These are phyloP conservation scores for Dactylellina sp. DNA, from an alignment of 2,329 filamentous ascomycete genomes.

Conservation along the genomic window DNA sequence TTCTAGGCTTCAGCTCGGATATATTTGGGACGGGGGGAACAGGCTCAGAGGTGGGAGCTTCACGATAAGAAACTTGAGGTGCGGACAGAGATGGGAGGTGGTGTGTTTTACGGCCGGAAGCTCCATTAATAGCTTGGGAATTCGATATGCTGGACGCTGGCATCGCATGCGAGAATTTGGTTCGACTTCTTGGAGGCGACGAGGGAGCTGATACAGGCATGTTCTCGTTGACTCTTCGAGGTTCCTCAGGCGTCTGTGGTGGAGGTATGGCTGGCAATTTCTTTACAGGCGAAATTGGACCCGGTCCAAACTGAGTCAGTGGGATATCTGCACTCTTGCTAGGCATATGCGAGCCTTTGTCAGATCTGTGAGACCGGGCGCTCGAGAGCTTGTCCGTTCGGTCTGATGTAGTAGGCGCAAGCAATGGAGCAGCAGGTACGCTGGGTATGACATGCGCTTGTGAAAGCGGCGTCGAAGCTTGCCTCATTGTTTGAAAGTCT, in stretches of 20 bases:
- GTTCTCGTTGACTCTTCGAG: slow-evolving; percentile 23
- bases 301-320: slow-evolving; percentile 24
- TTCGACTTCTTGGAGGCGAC: slow-evolving; percentile 43
- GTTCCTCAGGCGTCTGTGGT: slow-evolving; percentile 52
- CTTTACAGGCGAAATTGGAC: slow-evolving; percentile 41
- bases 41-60: slow-evolving; percentile 44
- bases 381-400: slow-evolving; percentile 30
- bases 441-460: slow-evolving; percentile 43
- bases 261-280: slow-evolving; percentile 43
- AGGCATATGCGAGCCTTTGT: slow-evolving; percentile 42
- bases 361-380: slow-evolving; percentile 29
- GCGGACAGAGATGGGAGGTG: slow-evolving; percentile 46
- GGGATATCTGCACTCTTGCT: slow-evolving; percentile 46
- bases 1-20: slow-evolving; percentile 35
- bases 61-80: slow-evolving; percentile 47
- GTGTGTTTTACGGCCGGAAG: slow-evolving; percentile 40
- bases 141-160: slow-evolving; percentile 47
- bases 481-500: slow-evolving; percentile 51
- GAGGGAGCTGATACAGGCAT: slow-evolving; percentile 49
- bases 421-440: slow-evolving; percentile 31
- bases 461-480: slow-evolving; percentile 49
- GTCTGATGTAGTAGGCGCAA: slow-evolving; percentile 27
- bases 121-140: slow-evolving; percentile 37
- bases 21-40: slow-evolving; percentile 48
- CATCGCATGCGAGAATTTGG: slow-evolving; percentile 50